Evolutionary conservation across 768 basidiomycete species (phyloP).

Genomic region (Postia placenta): DNA sequence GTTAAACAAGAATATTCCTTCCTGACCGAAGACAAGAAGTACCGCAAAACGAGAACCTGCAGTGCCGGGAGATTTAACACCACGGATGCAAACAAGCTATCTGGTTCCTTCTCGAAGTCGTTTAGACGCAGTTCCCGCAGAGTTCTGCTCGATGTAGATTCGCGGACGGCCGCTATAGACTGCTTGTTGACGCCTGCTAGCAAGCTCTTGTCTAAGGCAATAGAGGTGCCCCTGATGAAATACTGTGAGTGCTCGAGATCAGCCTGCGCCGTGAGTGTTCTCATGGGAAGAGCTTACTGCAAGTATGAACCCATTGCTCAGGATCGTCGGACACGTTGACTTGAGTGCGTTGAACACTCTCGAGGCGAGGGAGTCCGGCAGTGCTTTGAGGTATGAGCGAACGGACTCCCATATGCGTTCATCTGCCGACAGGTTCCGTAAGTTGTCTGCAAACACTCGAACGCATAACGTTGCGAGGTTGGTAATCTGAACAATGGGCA

Average conservation of each 20-base stretch:
- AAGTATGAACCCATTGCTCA: constrained; percentile 50
- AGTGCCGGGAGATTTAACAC: constrained; percentile 39
- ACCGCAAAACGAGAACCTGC: constrained; percentile 51
- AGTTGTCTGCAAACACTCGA: constrained; percentile 42
- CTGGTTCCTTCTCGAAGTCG: constrained; percentile 47
- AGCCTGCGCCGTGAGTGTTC: background rate
- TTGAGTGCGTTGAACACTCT: constrained; percentile 47
- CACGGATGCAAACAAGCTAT: constrained; percentile 45
- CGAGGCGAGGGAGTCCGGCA: constrained; percentile 49
- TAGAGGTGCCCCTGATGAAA: constrained; percentile 48
- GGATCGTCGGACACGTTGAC: constrained; percentile 41
- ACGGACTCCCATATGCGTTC: constrained; percentile 34
- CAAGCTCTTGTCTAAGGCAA: constrained; percentile 41
- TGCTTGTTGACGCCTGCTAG: constrained; percentile 46
- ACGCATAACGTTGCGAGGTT: constrained; percentile 45
- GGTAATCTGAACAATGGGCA: constrained; percentile 31
- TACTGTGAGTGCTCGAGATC: constrained; percentile 39
- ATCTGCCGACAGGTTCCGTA: constrained; percentile 34
- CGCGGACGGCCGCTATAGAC: constrained; percentile 42
- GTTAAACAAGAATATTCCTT: no score
- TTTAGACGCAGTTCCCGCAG: constrained; percentile 45
- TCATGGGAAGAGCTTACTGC: constrained; percentile 33
- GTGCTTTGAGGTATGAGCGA: constrained; percentile 32
- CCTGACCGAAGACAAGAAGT: no score
- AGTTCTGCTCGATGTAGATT: constrained; percentile 11